Conservation (phyloP, 805 yeast genomes). For the Saccharomycopsis schoenii region DNA sequence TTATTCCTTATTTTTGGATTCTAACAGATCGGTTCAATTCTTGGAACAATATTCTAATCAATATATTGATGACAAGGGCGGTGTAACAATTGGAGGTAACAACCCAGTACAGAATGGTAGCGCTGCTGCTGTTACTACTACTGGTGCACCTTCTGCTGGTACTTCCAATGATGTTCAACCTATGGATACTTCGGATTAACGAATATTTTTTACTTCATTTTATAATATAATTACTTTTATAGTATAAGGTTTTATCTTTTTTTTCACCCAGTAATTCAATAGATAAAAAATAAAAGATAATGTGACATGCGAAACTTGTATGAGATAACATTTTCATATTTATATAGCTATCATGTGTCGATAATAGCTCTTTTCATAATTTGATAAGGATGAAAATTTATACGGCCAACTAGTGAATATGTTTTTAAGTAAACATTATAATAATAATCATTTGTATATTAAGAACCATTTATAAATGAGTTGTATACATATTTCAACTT, state of each 20-base stretch:
- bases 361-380: too few species aligned
- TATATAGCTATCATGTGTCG: too few species aligned
- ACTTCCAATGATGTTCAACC: conserved; percentile 22
- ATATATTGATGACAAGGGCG: conserved; percentile 73
- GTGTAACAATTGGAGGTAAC: conserved; percentile 57
- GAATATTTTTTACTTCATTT: neutral
- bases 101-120: conserved; percentile 43
- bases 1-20: conserved; percentile 78
- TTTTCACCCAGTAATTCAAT: too few species aligned
- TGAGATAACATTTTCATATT: too few species aligned
- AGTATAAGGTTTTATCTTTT: neutral
- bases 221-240: neutral
- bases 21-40: conserved; percentile 80
- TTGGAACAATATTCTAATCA: conserved; percentile 59
- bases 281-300: too few species aligned
- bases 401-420: too few species aligned
- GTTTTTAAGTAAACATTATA: neutral
- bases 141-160: neutral
- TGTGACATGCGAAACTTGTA: too few species aligned
- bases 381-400: too few species aligned
- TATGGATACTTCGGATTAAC: conserved; percentile 26
- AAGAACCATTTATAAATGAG: too few species aligned
- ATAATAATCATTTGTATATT: neutral
- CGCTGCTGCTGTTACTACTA: neutral
- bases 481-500: neutral